Evolutionary conservation across 768 basidiomycete genomes (phyloP).

Genomic region (Tricholoma furcatifolium): DNA sequence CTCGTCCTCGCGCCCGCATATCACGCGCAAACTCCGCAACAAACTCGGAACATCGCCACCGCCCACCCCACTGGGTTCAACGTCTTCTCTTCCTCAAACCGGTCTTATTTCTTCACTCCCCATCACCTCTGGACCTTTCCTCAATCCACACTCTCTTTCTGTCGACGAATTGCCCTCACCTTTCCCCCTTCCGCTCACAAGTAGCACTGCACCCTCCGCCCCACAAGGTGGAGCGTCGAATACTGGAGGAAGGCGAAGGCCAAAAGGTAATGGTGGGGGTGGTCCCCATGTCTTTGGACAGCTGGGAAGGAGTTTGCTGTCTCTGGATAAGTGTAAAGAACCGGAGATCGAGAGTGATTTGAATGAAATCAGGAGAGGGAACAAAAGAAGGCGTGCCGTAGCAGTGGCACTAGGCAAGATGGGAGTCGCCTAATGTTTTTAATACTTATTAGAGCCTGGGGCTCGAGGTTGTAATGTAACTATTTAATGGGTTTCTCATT

Average conservation of each 20-base stretch:
- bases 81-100: conserved; percentile 33
- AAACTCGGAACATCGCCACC: conserved; percentile 79
- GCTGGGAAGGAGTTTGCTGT: conserved; percentile 68
- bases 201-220: conserved; percentile 43
- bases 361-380: conserved; percentile 74
- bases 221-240: conserved; percentile 30
- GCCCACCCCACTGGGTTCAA: conserved; percentile 59
- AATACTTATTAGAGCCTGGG: background rate
- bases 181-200: conserved; percentile 72
- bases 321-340: conserved; percentile 61
- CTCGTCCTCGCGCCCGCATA: conserved; percentile 72
- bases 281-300: conserved; percentile 64
- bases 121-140: conserved; percentile 66
- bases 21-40: conserved; percentile 83
- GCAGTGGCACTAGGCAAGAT: conserved; percentile 26
- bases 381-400: conserved; percentile 54
- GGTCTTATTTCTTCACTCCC: conserved; percentile 45
- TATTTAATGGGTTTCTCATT: background rate
- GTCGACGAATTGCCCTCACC: conserved; percentile 87
- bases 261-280: conserved; percentile 51
- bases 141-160: conserved; percentile 81
- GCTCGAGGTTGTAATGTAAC: no score
- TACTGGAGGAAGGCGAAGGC: conserved; percentile 44
- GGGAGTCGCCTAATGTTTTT: conserved; percentile 5
- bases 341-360: conserved; percentile 73